These are phyloP conservation scores for Elaeagnus macrophylla DNA, from an alignment of 306 rosid genomes.

Conservation along the genomic window DNA sequence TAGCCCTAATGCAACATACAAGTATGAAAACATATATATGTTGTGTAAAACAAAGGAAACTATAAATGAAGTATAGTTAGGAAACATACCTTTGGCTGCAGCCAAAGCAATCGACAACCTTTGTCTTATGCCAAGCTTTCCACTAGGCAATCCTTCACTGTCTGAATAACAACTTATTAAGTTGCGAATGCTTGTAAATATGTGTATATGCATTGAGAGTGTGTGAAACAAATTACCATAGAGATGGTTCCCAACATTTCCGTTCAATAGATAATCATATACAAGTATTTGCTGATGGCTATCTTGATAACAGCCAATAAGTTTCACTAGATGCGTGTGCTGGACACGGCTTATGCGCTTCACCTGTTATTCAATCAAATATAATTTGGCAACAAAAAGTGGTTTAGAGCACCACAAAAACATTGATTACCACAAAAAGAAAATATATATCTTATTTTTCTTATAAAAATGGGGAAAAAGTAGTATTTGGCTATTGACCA, in stretches of 20 bases:
- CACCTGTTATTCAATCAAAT: slow-evolving; percentile 29
- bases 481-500: background rate
- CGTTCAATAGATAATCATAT: slow-evolving; percentile 50
- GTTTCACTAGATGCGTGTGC: slow-evolving; percentile 46
- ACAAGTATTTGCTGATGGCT: slow-evolving; percentile 52
- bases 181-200: background rate
- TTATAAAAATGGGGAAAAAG: too few species aligned
- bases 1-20: slow-evolving; percentile 38
- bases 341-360: slow-evolving; percentile 43
- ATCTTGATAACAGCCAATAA: slow-evolving; percentile 54
- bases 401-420: too few species aligned
- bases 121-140: slow-evolving; percentile 44
- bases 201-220: slow-evolving; percentile 1
- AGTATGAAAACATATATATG: background rate
- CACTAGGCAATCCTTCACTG: slow-evolving; percentile 49
- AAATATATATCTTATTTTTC: too few species aligned
- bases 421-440: too few species aligned
- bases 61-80: background rate
- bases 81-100: slow-evolving; percentile 51
- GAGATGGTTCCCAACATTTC: slow-evolving; percentile 57
- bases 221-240: slow-evolving; percentile 39
- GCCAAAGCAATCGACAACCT: slow-evolving; percentile 58
- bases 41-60: slow-evolving; percentile 7
- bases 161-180: slow-evolving; percentile 33
- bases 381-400: background rate